These are phyloP conservation scores for Globisporangium recalcitrans DNA, from an alignment of 352 stramenopile genomes.

Conservation along the genomic window DNA sequence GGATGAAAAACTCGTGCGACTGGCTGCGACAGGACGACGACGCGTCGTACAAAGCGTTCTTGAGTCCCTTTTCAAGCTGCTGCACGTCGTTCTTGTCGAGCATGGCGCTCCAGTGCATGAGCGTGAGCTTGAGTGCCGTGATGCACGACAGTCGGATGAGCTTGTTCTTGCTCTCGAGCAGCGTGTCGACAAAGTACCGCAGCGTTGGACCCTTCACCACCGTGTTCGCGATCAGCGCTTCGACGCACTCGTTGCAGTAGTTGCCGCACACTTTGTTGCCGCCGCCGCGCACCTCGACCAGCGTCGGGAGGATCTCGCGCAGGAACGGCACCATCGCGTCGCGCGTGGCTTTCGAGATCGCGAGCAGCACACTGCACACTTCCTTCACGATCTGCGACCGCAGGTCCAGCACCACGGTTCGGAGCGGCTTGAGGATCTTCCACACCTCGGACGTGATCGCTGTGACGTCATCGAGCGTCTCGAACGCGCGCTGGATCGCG, in stretches of 20 bases:
- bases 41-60: conserved; percentile 68
- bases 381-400: conserved; percentile 86
- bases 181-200: conserved; percentile 64
- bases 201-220: conserved; percentile 74
- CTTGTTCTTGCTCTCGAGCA: conserved; percentile 81
- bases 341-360: conserved; percentile 55
- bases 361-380: conserved; percentile 55
- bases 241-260: conserved; percentile 77
- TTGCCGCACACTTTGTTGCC: conserved; percentile 80
- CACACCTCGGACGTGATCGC: conserved; percentile 55
- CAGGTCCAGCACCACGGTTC: conserved; percentile 68
- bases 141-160: conserved; percentile 75
- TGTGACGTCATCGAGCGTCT: conserved; percentile 41
- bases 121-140: conserved; percentile 42
- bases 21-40: conserved; percentile 66
- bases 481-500: conserved; percentile 67
- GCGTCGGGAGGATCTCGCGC: conserved; percentile 60
- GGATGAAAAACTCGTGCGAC: conserved; percentile 61
- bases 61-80: conserved; percentile 72
- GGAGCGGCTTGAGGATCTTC: conserved; percentile 70
- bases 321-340: conserved; percentile 78
- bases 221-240: conserved; percentile 55
- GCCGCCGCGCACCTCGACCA: conserved; percentile 75
- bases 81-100: conserved; percentile 80
- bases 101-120: conserved; percentile 62